Conservation (phyloP, 345 rosid genomes). For the Schrenkiella parvula region DNA sequence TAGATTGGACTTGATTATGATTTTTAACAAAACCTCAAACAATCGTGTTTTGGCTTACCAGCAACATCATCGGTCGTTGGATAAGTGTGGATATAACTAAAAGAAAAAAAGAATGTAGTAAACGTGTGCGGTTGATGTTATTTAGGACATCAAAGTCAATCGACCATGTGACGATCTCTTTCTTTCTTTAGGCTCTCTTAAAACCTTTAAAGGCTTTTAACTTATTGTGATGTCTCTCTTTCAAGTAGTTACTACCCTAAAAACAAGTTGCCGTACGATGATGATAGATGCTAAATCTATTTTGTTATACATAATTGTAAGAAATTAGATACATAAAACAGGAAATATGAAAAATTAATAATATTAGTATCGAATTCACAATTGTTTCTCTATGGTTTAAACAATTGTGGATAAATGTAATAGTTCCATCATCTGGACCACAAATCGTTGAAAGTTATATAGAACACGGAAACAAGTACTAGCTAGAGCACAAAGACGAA, state of each 20-base stretch:
- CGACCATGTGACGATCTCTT: slow-evolving; percentile 26
- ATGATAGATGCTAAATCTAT: not conserved
- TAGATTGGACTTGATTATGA: slow-evolving; percentile 5
- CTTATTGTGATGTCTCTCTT: slow-evolving; percentile 3
- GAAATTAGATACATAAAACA: not conserved
- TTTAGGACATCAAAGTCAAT: slow-evolving; percentile 21
- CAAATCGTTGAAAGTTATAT: not conserved
- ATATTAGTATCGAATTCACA: not conserved
- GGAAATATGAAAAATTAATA: not conserved
- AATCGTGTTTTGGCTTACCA: not conserved
- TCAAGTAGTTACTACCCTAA: not conserved
- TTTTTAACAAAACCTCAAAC: not conserved
- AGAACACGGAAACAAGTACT: not conserved
- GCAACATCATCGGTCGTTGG: not conserved
- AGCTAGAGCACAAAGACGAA: not conserved
- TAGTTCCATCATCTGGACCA: not conserved
- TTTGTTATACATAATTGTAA: not conserved
- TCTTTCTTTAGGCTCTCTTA: slow-evolving; percentile 9
- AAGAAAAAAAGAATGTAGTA: not conserved
- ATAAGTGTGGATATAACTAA: slow-evolving; percentile 10
- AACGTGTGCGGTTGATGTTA: slow-evolving; percentile 19
- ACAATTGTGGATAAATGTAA: not conserved
- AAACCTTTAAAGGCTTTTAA: slow-evolving; percentile 4
- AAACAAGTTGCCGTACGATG: slow-evolving; percentile 19
- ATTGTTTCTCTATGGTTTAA: too few relatives aligned